Conservation (phyloP, 2,329 filamentous ascomycete genomes). For the Thelonectria discophora region DNA sequence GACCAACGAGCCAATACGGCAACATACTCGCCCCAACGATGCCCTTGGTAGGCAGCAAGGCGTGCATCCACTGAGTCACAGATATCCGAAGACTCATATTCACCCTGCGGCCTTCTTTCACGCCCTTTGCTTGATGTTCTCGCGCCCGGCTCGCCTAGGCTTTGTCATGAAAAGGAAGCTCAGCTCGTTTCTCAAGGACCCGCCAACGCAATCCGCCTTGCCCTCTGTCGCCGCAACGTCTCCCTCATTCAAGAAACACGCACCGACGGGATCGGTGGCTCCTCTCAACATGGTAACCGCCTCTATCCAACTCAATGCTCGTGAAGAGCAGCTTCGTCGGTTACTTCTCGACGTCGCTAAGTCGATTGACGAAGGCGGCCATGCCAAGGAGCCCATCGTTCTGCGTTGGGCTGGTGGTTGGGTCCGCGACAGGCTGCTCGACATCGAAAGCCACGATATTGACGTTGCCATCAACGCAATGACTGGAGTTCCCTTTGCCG, state of each 20-base stretch:
- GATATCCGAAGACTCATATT: background rate
- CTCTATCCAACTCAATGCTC: conserved; percentile 67
- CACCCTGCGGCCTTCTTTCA: background rate
- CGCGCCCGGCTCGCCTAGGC: conserved; percentile 33
- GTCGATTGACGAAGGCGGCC: conserved; percentile 60
- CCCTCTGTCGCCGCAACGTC: conserved; percentile 6
- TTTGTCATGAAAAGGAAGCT: conserved; percentile 50
- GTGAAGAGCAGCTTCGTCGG: conserved; percentile 76
- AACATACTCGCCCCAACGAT: background rate
- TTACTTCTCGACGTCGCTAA: conserved; percentile 84
- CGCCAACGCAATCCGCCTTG: conserved; percentile 7
- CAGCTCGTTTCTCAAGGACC: conserved; percentile 40
- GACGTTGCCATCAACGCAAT: conserved; percentile 87
- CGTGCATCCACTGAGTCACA: background rate
- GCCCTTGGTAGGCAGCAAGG: background rate
- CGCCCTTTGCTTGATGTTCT: conserved; percentile 32
- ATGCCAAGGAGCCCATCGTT: conserved; percentile 64
- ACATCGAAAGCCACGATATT: conserved; percentile 78
- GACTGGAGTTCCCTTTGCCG: conserved; percentile 81
- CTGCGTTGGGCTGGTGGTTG: conserved; percentile 86
- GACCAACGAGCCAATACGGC: background rate
- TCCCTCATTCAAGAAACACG: conserved; percentile 1
- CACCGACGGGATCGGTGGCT: conserved; percentile 1
- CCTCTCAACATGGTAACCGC: conserved; percentile 32
- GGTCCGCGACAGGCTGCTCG: conserved; percentile 85